Evolutionary conservation across 768 basidiomycete species (phyloP).

Genomic region (Leccinum subtestaceum): DNA sequence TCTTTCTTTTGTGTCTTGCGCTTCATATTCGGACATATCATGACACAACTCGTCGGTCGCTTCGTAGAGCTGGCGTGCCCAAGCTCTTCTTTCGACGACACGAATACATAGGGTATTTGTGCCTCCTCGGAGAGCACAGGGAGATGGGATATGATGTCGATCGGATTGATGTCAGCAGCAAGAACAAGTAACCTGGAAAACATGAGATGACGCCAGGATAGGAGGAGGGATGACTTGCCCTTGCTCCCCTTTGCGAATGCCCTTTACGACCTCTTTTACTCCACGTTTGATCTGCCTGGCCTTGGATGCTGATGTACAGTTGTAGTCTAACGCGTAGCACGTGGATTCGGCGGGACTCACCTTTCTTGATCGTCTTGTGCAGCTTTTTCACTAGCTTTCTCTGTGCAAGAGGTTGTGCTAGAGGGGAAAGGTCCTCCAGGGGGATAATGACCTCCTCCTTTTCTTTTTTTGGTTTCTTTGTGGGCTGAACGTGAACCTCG

Average conservation of each 20-base stretch:
- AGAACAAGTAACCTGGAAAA: conserved; percentile 74
- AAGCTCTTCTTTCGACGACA: conserved; percentile 90
- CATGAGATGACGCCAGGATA: conserved; percentile 1
- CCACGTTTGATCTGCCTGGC: conserved; percentile 94
- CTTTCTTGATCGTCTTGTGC: conserved; percentile 93
- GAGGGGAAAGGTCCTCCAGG: conserved; percentile 84
- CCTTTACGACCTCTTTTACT: conserved; percentile 98
- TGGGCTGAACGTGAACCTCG: conserved; percentile 22
- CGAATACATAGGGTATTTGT: conserved; percentile 85
- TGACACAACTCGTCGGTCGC: conserved; percentile 96
- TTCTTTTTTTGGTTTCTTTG: conserved; percentile 64
- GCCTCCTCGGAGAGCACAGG: conserved; percentile 95
- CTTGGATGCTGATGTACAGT: conserved; percentile 68
- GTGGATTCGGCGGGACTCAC: conserved; percentile 32
- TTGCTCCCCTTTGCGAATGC: conserved; percentile 95
- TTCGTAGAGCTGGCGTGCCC: conserved; percentile 96
- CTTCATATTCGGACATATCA: conserved; percentile 84
- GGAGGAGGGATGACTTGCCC: conserved; percentile 55
- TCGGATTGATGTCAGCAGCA: conserved; percentile 95
- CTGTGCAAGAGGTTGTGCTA: conserved; percentile 90
- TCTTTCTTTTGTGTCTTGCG: conserved; percentile 63
- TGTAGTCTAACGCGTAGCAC: neutral
- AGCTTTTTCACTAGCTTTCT: conserved; percentile 93
- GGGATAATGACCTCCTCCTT: conserved; percentile 63
- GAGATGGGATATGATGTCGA: conserved; percentile 97